Conservation (phyloP, 1,284 basidiomycete species). For the Leccinum solheimii region DNA sequence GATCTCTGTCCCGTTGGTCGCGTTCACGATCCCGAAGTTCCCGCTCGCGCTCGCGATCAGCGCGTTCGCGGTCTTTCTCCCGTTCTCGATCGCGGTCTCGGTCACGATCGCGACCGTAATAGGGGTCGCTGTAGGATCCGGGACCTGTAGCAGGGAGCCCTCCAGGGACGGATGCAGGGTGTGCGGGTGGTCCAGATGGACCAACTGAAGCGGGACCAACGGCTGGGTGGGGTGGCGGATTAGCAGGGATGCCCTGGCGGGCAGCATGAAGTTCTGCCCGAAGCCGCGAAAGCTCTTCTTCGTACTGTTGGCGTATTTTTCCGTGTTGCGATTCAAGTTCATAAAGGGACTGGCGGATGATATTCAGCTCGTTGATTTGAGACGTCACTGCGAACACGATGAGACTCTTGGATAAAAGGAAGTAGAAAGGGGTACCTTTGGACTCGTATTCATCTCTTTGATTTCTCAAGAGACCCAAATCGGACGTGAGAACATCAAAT, state of each 20-base stretch:
- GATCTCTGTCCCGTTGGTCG: constrained; percentile 40
- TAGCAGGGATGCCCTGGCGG: constrained; percentile 37
- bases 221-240: constrained; percentile 36
- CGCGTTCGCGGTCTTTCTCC: constrained; percentile 39
- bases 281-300: constrained; percentile 70
- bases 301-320: constrained; percentile 72
- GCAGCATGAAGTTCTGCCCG: constrained; percentile 60
- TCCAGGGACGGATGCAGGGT: constrained; percentile 30
- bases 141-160: constrained; percentile 34
- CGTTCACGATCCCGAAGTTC: constrained; percentile 40
- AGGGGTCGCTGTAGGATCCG: constrained; percentile 40
- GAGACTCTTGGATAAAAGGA: constrained; percentile 2
- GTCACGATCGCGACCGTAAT: constrained; percentile 44
- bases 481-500: constrained; percentile 77
- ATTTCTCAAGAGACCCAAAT: constrained; percentile 66
- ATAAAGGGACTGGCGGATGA: constrained; percentile 74
- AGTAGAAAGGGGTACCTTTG: constrained; percentile 56
- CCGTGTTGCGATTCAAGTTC: constrained; percentile 76
- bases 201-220: constrained; percentile 37
- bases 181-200: constrained; percentile 33
- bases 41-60: constrained; percentile 38
- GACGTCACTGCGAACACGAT: constrained; percentile 49
- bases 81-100: constrained; percentile 41
- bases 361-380: constrained; percentile 72
- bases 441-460: constrained; percentile 91